Evolutionary conservation across 441 rosid genomes (phyloP).

Genomic region (Eutrema salsugineum): DNA sequence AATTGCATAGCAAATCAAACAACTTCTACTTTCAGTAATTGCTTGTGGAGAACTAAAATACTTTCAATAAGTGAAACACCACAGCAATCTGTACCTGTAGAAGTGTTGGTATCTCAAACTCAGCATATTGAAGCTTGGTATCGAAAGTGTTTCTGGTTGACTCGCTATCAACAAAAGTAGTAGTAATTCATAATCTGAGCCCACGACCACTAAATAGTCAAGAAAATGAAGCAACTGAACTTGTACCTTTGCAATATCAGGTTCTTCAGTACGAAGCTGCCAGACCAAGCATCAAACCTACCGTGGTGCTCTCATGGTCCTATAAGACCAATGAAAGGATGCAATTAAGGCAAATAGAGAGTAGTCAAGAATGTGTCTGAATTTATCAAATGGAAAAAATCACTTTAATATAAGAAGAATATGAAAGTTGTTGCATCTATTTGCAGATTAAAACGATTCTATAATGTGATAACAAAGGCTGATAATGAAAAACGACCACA

Average conservation of each 20-base stretch:
- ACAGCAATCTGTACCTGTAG: slow-evolving; percentile 61
- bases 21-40: neutral
- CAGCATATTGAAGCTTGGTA: slow-evolving; percentile 85
- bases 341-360: slow-evolving; percentile 7
- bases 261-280: slow-evolving; percentile 93
- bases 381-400: neutral
- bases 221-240: slow-evolving; percentile 8
- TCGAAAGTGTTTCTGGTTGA: slow-evolving; percentile 25
- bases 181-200: neutral
- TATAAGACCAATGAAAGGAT: slow-evolving; percentile 30
- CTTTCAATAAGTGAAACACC: neutral
- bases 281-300: slow-evolving; percentile 96
- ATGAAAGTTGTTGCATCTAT: neutral
- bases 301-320: slow-evolving; percentile 96
- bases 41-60: neutral
- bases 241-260: slow-evolving; percentile 83
- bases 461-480: neutral
- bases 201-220: neutral
- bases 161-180: slow-evolving; percentile 4
- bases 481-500: neutral
- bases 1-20: neutral
- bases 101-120: slow-evolving; percentile 90
- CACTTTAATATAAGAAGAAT: neutral
- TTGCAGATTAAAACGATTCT: neutral
- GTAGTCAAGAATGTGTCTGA: no score